Evolutionary conservation across 768 basidiomycete species (phyloP).

Genomic region (Favolaschia claudopus): DNA sequence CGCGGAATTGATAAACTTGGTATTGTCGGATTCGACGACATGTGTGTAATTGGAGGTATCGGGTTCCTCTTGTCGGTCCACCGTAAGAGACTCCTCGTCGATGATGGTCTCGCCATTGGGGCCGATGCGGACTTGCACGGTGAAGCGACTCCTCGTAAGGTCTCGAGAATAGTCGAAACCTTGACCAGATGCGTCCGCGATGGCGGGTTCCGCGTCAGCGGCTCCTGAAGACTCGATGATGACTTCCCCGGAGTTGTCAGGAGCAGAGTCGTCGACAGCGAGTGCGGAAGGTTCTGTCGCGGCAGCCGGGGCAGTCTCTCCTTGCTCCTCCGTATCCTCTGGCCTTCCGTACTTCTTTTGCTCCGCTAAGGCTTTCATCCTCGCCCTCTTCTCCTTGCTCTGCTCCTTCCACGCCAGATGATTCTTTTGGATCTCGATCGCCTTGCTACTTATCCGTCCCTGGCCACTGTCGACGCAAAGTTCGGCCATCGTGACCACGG

Average conservation of each 20-base stretch:
- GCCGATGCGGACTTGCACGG: conserved; percentile 87
- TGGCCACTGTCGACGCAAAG: conserved; percentile 81
- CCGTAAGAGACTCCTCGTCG: conserved; percentile 84
- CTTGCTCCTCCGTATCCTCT: conserved; percentile 52
- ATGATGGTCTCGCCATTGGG: conserved; percentile 88
- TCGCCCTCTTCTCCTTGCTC: conserved; percentile 70
- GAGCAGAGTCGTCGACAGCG: conserved; percentile 5
- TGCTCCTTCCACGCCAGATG: conserved; percentile 76
- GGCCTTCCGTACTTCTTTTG: conserved; percentile 76
- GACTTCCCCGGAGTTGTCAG: background rate
- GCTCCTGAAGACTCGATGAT: conserved; percentile 12
- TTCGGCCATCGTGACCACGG: conserved; percentile 80
- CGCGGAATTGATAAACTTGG: conserved; percentile 85
- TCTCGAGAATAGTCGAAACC: conserved; percentile 77
- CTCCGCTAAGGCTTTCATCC: conserved; percentile 70
- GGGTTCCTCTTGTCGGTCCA: conserved; percentile 78
- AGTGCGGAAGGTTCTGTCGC: conserved; percentile 11
- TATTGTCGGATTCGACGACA: conserved; percentile 82
- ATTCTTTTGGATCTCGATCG: conserved; percentile 72
- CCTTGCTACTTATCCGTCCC: conserved; percentile 82
- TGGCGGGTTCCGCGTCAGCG: conserved; percentile 24
- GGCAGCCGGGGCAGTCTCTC: conserved; percentile 22
- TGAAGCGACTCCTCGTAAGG: conserved; percentile 74
- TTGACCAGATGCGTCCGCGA: conserved; percentile 56
- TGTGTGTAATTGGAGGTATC: conserved; percentile 76